Base-by-base conservation (phyloP, 176 grass and related monocot species). In the Paspalum vaginatum region DNA sequence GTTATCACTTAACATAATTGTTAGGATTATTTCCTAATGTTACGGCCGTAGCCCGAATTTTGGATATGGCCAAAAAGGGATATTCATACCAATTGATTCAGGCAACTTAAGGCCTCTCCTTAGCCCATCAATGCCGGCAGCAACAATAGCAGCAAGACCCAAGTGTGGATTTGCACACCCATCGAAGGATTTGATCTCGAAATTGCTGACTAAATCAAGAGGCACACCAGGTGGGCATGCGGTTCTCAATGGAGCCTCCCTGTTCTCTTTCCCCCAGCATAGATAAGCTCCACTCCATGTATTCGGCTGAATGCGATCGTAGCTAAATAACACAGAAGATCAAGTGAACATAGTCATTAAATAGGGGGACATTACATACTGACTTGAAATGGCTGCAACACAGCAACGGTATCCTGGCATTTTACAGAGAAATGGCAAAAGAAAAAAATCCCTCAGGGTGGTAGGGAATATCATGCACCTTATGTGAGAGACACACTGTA, bases 191-290 rank as follows among this genome's bases (percentile, higher is more conserved):
- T 98, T 95, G 58, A 98, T 85, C 80, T 98, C 96, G 7, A 98
- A 98, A 83, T 98, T 98, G 84, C 88, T 98, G 44, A 98, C 96
- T 48, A 98, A 43, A 69, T 88, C 90, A 79, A 88, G 82, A 61
- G 86, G 56, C 54, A 95, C 78, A 45, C 96, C 96, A 89, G 96
- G 96, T 68, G 96, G 96, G 81, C 92, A 95, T 75, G 92, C 96
- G 39, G 96, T 93, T 87, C 96, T 92, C 79, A 98, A 75, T 68
- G 96, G 92, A 87, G 96, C 96, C 66, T 98, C 96, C 76, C 90
- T 90, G 56, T 98, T 98, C 87, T 98, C 96, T 86, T 91, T 95
- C 24, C 96, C 96, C 96, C 96, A 98, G 79, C 96, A 98, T 42
- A 81, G 86, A 73, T 98, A 98, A 58, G 92, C 96, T 39, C 92